Base-by-base conservation (phyloP, 331 rosid species). In the Acacia pycnantha region DNA sequence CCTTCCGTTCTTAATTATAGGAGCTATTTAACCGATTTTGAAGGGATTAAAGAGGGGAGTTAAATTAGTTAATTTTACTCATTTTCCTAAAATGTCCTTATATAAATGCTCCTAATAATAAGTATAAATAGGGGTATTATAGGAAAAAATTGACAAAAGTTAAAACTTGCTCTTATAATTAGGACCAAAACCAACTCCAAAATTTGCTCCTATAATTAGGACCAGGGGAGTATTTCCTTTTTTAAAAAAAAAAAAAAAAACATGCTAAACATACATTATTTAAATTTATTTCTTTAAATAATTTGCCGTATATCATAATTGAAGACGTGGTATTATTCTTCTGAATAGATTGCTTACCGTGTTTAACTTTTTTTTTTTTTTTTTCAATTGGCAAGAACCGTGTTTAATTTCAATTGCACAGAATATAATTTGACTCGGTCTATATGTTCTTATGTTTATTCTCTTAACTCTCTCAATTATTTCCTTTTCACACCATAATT, bases 311-410 rank as follows among this genome's bases (percentile, higher is more conserved):
- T 3, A 54, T 51, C 7, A 54, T 54, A 54, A 21, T 54, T 54
- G 13, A 22, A 61, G 26, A 24, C 24, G 16, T 22, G 1, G 48
- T 35, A 68, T 37, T 11, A n/a, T 11, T 41, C 46, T 44, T 13
- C 13, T 14, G 18, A 46, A 47, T 16, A 47, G 76, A 27, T 47
- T 71, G 3, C 59, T 47, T 72, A 13, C 26, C 76, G 61, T 72
- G 76, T 70, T 44, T 70, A 70, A 6, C 76, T 44, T 44, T 44
- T 44, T n/a, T n/a, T n/a, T n/a, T n/a, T n/a, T n/a, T n/a, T n/a
- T n/a, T 43, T 44, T 2, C 16, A 12, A 11, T 70, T 24, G 35
- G 76, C 31, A 44, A 8, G 33, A 46, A 48, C 44, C 77, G 62
- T 48, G 77, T 48, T 47, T 8, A 46, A 26, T 31, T 46, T 71